Percentiles rank a stretch among this genome's conserved stretches.
phyloP scores from a whole-genome alignment of 1,284 basidiomycete species.

The Cerioporus squamosus region DNA sequence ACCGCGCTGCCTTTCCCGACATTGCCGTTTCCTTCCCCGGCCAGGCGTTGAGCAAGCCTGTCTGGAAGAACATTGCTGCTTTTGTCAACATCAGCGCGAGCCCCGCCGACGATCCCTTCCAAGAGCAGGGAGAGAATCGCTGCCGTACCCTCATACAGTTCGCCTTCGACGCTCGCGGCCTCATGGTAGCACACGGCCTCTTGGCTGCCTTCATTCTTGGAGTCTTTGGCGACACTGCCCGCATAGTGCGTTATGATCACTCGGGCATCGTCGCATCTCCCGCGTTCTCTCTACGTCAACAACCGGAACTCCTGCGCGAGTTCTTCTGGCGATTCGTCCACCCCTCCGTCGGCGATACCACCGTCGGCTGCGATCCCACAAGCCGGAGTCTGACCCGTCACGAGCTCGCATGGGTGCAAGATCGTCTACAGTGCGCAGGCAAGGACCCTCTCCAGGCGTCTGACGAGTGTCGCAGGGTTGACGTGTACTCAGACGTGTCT shows the following conservation, averaged over 20 bases:
- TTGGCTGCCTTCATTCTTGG: slow-evolving; percentile 14
- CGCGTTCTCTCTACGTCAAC: neutral
- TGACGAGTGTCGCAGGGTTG: too few relatives aligned
- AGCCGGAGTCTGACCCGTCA: neutral
- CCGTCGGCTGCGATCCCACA: slow-evolving; percentile 3
- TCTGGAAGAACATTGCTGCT: slow-evolving; percentile 4
- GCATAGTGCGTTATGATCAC: slow-evolving; percentile 9
- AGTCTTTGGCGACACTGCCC: neutral
- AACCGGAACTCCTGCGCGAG: neutral
- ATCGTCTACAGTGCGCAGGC: neutral
- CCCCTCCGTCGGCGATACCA: neutral
- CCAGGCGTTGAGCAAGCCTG: accelerated
- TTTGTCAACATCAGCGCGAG: neutral
- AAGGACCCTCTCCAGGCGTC: neutral
- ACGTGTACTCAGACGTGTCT: too few relatives aligned
- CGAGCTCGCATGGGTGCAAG: neutral
- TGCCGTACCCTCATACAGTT: slow-evolving; percentile 5
- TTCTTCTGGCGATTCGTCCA: slow-evolving; percentile 12
- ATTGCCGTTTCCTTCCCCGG: slow-evolving; percentile 6
- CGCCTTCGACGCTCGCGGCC: slow-evolving; percentile 11
- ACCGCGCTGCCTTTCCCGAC: neutral
- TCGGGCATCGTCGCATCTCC: slow-evolving; percentile 2
- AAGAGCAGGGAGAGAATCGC: neutral
- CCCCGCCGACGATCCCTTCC: neutral
- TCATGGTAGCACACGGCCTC: slow-evolving; percentile 13